Percentiles rank a stretch among this genome's conserved stretches.
These are phyloP conservation scores for Ustilago xerochloae DNA, from an alignment of 1,284 basidiomycete species.

Conservation along the genomic window DNA sequence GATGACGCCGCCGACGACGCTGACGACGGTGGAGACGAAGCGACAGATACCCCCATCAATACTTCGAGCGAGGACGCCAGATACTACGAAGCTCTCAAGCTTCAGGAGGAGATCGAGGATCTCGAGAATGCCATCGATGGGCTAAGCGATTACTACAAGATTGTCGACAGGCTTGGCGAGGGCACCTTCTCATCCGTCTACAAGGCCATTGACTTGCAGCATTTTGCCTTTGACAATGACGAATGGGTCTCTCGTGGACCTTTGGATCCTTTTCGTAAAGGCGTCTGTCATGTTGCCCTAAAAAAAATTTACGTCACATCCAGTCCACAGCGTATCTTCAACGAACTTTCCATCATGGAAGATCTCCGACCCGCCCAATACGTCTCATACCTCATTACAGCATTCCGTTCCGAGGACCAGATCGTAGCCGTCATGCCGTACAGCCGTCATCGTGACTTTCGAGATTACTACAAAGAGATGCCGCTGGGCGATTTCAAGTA, in stretches of 20 bases:
- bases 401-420: conserved; percentile 90
- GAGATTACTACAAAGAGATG: conserved; percentile 81
- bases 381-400: conserved; percentile 83
- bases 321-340: conserved; percentile 88
- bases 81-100: conserved; percentile 41
- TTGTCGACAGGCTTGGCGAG: conserved; percentile 92
- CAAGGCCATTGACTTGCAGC: conserved; percentile 87
- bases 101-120: conserved; percentile 70
- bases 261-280: conserved; percentile 36
- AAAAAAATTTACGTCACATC: conserved; percentile 98
- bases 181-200: conserved; percentile 98
- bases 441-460: conserved; percentile 89
- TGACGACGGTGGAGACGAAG: conserved; percentile 21
- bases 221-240: conserved; percentile 82
- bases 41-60: conserved; percentile 18
- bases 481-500: conserved; percentile 81
- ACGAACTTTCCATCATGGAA: conserved; percentile 94
- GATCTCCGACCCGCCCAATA: conserved; percentile 70
- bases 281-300: conserved; percentile 82
- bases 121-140: conserved; percentile 80
- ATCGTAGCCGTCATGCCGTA: conserved; percentile 95
- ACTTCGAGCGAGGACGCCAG: conserved; percentile 41
- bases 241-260: conserved; percentile 73
- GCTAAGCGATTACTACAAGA: conserved; percentile 76
- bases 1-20: conserved; percentile 24